Evolutionary conservation across 2,329 filamentous ascomycete species (phyloP).

Genomic region (Talaromyces sp.): DNA sequence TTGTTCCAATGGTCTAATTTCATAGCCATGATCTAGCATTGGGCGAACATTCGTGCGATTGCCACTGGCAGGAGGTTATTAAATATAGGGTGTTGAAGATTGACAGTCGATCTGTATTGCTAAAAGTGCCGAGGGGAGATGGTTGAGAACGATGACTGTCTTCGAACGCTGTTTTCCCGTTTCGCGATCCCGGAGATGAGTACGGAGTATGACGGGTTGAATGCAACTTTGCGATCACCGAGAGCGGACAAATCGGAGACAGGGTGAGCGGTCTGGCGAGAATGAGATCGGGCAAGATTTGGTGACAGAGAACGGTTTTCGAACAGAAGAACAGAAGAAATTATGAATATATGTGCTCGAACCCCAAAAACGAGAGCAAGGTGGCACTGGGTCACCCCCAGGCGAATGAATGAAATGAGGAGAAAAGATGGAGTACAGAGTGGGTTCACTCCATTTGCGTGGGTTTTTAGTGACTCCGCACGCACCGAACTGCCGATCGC

Average conservation of each 20-base stretch:
- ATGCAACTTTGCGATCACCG: constrained; percentile 12
- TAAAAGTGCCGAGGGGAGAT: neutral
- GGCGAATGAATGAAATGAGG: neutral
- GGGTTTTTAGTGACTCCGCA: neutral
- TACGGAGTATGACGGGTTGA: neutral
- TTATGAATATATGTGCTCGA: too few species aligned
- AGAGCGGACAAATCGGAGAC: neutral
- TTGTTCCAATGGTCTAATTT: constrained; percentile 10
- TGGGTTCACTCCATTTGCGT: neutral
- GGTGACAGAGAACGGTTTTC: neutral
- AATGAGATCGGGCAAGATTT: neutral
- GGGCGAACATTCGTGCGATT: constrained; percentile 10
- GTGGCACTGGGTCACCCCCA: constrained; percentile 4
- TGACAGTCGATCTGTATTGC: neutral
- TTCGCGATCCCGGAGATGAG: neutral
- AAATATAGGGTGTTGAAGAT: neutral
- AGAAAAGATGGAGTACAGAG: constrained; percentile 2
- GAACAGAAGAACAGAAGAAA: neutral
- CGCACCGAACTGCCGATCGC: neutral
- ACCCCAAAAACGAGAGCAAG: neutral
- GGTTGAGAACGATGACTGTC: too few species aligned
- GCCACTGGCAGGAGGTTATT: neutral
- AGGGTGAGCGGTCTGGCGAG: neutral
- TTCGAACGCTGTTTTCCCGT: neutral
- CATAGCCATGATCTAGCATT: constrained; percentile 18